Base-by-base conservation (phyloP, 2,329 filamentous ascomycete genomes). In the Colletotrichum tanaceti region DNA sequence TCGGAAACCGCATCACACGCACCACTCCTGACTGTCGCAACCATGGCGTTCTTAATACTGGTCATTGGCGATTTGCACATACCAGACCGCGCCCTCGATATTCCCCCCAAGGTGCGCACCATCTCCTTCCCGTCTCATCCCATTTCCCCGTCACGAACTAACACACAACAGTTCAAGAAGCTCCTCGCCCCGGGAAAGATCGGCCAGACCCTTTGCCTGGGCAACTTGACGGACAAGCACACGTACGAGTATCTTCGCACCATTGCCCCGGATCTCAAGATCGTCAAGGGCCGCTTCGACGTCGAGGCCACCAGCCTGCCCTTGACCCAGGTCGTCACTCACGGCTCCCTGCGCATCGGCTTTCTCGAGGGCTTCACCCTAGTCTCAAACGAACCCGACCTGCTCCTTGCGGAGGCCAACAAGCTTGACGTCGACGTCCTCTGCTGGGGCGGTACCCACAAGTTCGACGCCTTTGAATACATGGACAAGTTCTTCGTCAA, bases 31-130 rank as follows among this genome's bases (percentile, higher is more conserved):
- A 53, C n/a, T 22, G 5, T 35, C 63, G 38, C 66, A 75, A 91
- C 89, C 85, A 93, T 95, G 84, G 93, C 93, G 72, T 93, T 95
- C 82, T 87, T 97, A 73, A 94, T 97, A 77, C 88, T 97, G 78
- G 93, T 96, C 77, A 93, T 97, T 74, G 93, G 93, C 79, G 94
- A 97, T 83, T 89, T 97, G 63, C 94, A 97, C 84, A 97, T 97
- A 81, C 94, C 94, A 75, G 94, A 97, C 81, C 87, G 94, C 79
- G 94, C 93, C 74, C 90, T 96, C 72, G 94, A 97, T 80, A 94
- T 97, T 76, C 94, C 94, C 68, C 86, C 91, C 79, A 97, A 97
- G 90, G 93, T 94, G 85, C 73, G 72, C 46, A 41, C 43, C 63
- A 53, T 61, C 47, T 41, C 18, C 53, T 20, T 39, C 44, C 32